These are phyloP conservation scores for Aspergillus steynii DNA, from an alignment of 495 filamentous ascomycete species.

Conservation along the genomic window DNA sequence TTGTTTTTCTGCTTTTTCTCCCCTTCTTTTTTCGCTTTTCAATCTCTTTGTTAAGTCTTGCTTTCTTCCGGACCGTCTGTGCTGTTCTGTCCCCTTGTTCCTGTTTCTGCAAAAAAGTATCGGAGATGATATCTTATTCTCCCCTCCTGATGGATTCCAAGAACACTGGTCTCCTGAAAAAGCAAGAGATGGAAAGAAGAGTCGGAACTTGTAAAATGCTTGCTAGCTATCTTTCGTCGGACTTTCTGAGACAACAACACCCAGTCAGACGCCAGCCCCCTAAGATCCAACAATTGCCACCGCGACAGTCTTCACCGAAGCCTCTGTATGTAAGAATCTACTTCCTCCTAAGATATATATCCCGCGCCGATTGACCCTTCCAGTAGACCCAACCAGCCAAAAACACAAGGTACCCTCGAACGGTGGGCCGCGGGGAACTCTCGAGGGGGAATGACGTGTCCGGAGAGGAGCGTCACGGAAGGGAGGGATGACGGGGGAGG, in stretches of 20 bases:
- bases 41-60: slow-evolving; percentile 15
- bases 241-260: slow-evolving; percentile 40
- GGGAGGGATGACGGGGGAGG: slow-evolving; percentile 10
- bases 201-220: slow-evolving; percentile 53
- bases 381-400: slow-evolving; percentile 21
- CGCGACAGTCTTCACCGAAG: slow-evolving; percentile 23
- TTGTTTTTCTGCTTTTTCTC: slow-evolving; percentile 17
- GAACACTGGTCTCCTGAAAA: slow-evolving; percentile 30
- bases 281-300: slow-evolving; percentile 2
- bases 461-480: background rate
- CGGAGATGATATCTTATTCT: slow-evolving; percentile 28
- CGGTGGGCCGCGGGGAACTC: background rate
- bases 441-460: background rate
- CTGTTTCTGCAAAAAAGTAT: slow-evolving; percentile 25
- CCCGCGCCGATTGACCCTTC: slow-evolving; percentile 22
- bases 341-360: slow-evolving; percentile 25
- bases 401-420: background rate
- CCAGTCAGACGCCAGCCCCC: slow-evolving; percentile 22
- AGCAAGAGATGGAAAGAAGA: slow-evolving; percentile 45
- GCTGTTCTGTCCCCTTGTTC: slow-evolving; percentile 17
- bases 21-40: slow-evolving; percentile 14
- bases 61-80: slow-evolving; percentile 18
- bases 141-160: slow-evolving; percentile 31
- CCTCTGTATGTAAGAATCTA: slow-evolving; percentile 16
- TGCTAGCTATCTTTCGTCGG: slow-evolving; percentile 52